Evolutionary conservation across 2,329 filamentous ascomycete species (phyloP), one percentile per base, ranked within the genome.

Genomic region (Fusarium acutatum): DNA sequence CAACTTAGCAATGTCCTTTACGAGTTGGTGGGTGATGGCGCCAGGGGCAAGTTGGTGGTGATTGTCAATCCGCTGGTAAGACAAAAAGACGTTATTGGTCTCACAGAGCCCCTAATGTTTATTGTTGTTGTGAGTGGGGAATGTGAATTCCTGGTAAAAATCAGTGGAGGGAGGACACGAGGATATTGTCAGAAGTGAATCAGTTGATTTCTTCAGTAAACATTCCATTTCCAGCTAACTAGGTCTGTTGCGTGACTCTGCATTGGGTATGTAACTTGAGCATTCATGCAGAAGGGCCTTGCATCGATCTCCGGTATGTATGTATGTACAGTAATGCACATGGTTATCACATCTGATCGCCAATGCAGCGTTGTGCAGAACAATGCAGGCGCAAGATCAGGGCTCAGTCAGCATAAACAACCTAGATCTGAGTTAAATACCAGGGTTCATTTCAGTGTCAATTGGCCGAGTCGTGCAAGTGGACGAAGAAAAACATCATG

Each of bases 331-430:
- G 50, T 70, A 67, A 74, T 71, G 73, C 72, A 74, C 60, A 72
- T 53, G 54, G 50, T 56, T 67, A 64, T 53, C 62, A 60, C 54
- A 63, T 70, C 68, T 70, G 76, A 78, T 78, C 76, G 63, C 50
- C 60, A 71, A 75, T 77, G 76, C 76, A 77, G 60, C 75, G 72
- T 72, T 77, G 71, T 77, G 75, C 75, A 77, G 68, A 71, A 52
- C 60, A 72, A 56, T 73, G 73, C 69, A 65, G 69, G 30, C 50
- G 64, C 59, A 57, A 64, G 59, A 72, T 71, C 62, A 61, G 44
- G 24, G 52, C 57, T 66, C 37, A 30, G 41, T 62, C 44, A 58
- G 67, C 64, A 69, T 60, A 67, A 66, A 35, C 46, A 38, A 47
- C 44, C 67, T 64, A 49, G 57, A 70, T 69, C 46, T 54, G 24